Evolutionary conservation across 2,329 filamentous ascomycete genomes (phyloP), one percentile per base, ranked within the genome.

Genomic region (Colletotrichum coccodes): DNA sequence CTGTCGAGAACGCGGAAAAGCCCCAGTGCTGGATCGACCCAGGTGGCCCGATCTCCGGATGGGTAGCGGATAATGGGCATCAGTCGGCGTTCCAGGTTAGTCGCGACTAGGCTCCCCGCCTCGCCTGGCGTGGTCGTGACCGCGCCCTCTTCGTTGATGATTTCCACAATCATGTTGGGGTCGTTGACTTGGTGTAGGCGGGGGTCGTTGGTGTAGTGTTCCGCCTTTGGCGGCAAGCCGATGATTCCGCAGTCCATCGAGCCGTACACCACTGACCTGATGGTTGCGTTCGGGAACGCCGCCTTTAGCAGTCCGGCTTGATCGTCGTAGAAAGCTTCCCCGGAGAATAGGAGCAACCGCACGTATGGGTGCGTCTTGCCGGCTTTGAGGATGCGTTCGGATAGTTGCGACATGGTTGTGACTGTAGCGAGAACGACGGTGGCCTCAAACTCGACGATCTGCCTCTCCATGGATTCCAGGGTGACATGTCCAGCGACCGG

Each of bases 61-160:
- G 61, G 65, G 34, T 68, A 68, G 32, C 65, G 65, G 28, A 68
- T 28, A 26, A 68, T 60, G 54, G 65, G 65, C 65, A 68, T 65
- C 8, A 68, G 65, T 7, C 56, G 54, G 6, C 65, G 65, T 47
- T 65, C 61, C 12, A 68, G n/a, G 28, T 68, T 68, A 4, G 65
- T 68, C 23, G 60, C 61, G 6, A 68, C 54, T 3, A 68, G 40
- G 28, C 65, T 68, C 4, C 65, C 65, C 26, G 28, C 18, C 34
- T 65, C 61, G 9, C 65, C 65, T 0, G 61, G 65, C 6, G 34
- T 49, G 0, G 21, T 60, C 2, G 34, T 60, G 18, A 65, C 49
- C 40, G 36, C 26, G 21, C 61, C 65, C 18, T 68, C 65, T 4
- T 65, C 65, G 26, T 42, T 50, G 54, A 68, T 18, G 32, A 68